These are phyloP conservation scores for Fusarium longipes DNA, from an alignment of 2,329 filamentous ascomycete species.

Conservation along the genomic window DNA sequence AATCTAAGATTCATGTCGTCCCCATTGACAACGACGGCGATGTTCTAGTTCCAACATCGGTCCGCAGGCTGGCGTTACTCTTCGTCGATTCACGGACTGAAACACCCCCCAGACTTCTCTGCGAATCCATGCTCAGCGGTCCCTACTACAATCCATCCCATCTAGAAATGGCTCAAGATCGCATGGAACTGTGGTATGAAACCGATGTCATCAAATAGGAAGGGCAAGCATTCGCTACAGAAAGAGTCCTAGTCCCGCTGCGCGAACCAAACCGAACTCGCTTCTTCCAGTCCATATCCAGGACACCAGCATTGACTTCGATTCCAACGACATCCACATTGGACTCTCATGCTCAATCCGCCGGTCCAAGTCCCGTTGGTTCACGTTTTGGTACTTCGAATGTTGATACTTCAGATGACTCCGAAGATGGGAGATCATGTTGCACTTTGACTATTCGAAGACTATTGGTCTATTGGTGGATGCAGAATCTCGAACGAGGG, in stretches of 20 bases:
- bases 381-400: not conserved
- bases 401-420: not conserved
- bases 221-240: not conserved
- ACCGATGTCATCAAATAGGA: too few species aligned
- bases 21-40: not conserved
- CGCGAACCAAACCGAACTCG: not conserved
- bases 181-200: not conserved
- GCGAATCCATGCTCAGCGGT: not conserved
- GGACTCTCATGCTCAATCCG: not conserved
- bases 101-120: not conserved
- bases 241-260: not conserved
- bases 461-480: not conserved
- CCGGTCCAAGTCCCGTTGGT: not conserved
- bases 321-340: not conserved
- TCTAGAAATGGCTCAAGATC: not conserved
- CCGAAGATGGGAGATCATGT: not conserved
- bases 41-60: not conserved
- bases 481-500: not conserved
- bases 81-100: not conserved
- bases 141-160: too few species aligned
- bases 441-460: not conserved
- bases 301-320: not conserved
- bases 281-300: not conserved
- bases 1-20: not conserved
- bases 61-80: not conserved